Percentiles rank a stretch among this genome's conserved stretches.
Evolutionary conservation across 441 rosid genomes (phyloP).

Genomic region (Euphorbia corollata): DNA sequence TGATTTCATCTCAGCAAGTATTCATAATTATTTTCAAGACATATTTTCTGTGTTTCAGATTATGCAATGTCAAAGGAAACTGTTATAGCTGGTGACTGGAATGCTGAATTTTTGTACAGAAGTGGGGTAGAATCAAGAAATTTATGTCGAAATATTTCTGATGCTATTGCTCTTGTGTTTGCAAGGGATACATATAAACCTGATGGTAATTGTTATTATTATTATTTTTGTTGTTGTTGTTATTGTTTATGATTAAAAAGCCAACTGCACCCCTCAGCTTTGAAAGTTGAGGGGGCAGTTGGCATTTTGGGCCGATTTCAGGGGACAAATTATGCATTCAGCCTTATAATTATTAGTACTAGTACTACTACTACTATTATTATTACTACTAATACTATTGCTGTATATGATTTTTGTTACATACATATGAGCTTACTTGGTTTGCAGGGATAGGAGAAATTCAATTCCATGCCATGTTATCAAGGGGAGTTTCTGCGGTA

Average conservation of each 20-base stretch:
- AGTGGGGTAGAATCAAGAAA: constrained; percentile 27
- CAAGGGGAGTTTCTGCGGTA: constrained; percentile 51
- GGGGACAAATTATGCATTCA: too few relatives aligned
- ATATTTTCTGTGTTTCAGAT: constrained; percentile 33
- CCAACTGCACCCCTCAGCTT: too few relatives aligned
- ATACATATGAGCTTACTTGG: constrained; percentile 13
- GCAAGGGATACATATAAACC: constrained; percentile 58
- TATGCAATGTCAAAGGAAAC: constrained; percentile 65
- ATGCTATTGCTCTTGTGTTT: constrained; percentile 53
- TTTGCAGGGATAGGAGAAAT: constrained; percentile 52
- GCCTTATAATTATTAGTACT: too few relatives aligned
- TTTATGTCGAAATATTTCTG: constrained; percentile 16
- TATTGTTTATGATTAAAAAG: too few relatives aligned
- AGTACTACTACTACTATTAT: too few relatives aligned
- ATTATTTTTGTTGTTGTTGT: too few relatives aligned
- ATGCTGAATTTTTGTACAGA: constrained; percentile 37
- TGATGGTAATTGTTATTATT: constrained; percentile 28
- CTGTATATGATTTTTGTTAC: not conserved
- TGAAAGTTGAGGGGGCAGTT: too few relatives aligned
- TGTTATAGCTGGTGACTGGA: constrained; percentile 59
- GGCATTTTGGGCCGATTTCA: too few relatives aligned
- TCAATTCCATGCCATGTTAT: constrained; percentile 52
- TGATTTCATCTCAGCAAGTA: not conserved
- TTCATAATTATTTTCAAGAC: constrained; percentile 6
- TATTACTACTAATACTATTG: not conserved